Conservation (phyloP, 139 green algal genomes). For the Mychonastes homosphaera region DNA sequence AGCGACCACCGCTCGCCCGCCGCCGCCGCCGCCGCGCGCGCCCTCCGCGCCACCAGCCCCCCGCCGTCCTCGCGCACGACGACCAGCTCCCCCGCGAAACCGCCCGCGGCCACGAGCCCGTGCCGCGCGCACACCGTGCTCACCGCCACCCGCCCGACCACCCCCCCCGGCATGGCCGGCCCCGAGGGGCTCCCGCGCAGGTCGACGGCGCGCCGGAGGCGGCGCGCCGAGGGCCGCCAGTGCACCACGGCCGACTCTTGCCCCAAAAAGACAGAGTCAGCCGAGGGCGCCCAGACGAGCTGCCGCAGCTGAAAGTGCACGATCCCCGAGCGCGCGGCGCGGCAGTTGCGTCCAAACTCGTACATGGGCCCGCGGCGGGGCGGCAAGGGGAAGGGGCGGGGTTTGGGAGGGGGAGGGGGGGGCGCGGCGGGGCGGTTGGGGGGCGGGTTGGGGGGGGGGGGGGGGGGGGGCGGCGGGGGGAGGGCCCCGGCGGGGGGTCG, state of each 20-base stretch:
- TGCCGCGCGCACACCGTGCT: constrained; percentile 61
- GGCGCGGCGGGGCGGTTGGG: not conserved
- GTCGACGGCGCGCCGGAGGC: not conserved
- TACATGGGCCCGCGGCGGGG: constrained; percentile 4
- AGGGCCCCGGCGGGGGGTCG: not conserved
- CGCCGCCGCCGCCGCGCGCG: too few relatives aligned
- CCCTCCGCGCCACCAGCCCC: too few relatives aligned
- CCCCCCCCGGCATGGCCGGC: too few relatives aligned
- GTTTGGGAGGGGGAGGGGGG: not conserved
- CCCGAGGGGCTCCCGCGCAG: not conserved
- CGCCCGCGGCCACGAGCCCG: constrained; percentile 62
- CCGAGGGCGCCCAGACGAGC: constrained; percentile 70
- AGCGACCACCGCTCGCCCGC: not conserved
- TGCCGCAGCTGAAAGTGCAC: constrained; percentile 93
- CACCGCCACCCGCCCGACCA: constrained; percentile 40
- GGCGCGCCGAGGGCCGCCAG: constrained; percentile 40
- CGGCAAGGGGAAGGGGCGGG: constrained; percentile 1
- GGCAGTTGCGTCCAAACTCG: constrained; percentile 64
- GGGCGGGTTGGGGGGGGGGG: constrained; percentile 1
- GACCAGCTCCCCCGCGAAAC: constrained; percentile 79
- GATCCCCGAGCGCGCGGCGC: constrained; percentile 52
- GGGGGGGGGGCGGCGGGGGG: not conserved
- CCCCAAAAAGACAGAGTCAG: constrained; percentile 74
- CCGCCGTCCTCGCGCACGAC: constrained; percentile 27
- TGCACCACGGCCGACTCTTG: constrained; percentile 63